Conservation (phyloP, 441 rosid species). For the Arabidopsis hybrid region DNA sequence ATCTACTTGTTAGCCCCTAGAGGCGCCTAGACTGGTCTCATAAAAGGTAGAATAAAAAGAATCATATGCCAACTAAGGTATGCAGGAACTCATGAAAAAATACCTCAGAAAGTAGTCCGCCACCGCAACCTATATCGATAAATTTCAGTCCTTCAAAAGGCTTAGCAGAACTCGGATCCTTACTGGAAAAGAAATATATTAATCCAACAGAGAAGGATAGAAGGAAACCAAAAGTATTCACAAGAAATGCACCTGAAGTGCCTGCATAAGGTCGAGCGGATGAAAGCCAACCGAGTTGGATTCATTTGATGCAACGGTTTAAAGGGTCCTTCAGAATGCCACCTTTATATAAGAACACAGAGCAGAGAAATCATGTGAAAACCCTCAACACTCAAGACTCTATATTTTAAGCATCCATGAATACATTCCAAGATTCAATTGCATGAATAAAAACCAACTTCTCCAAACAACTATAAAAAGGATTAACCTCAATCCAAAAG, state of each 20-base stretch:
- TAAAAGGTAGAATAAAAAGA: neutral
- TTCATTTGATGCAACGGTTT: slow-evolving; percentile 87
- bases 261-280: slow-evolving; percentile 86
- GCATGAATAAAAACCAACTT: neutral
- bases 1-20: neutral
- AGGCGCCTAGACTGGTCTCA: neutral
- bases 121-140: slow-evolving; percentile 92
- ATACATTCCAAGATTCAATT: neutral
- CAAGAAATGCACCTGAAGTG: slow-evolving; percentile 65
- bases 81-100: neutral
- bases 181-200: slow-evolving; percentile 53
- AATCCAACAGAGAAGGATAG: slow-evolving; percentile 3
- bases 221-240: neutral
- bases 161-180: slow-evolving; percentile 69
- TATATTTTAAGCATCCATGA: neutral
- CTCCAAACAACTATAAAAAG: neutral
- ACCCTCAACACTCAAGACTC: neutral
- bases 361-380: slow-evolving; percentile 1
- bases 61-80: neutral
- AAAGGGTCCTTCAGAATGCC: slow-evolving; percentile 92
- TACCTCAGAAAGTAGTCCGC: slow-evolving; percentile 98
- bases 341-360: slow-evolving; percentile 54
- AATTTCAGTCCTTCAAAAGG: slow-evolving; percentile 87
- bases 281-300: slow-evolving; percentile 87
- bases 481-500: neutral